These are phyloP conservation scores for Hydrangea macrophylla DNA, from an alignment of 148 eudicot species.

Conservation along the genomic window DNA sequence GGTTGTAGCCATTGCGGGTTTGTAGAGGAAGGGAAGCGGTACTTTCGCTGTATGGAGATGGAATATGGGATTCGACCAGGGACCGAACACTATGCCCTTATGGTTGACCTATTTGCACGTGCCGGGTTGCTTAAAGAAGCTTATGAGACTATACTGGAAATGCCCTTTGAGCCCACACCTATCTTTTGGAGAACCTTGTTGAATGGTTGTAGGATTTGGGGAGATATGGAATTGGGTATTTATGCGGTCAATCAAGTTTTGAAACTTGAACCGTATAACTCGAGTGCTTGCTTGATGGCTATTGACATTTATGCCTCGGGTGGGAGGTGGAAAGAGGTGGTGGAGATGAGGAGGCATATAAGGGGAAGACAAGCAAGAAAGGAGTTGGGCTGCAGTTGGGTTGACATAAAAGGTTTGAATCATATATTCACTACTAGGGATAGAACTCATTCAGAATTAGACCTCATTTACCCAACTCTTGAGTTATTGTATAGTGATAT, in stretches of 20 bases:
- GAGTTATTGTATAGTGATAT: constrained; percentile 19
- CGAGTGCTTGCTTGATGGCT: constrained; percentile 23
- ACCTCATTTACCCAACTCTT: constrained; percentile 15
- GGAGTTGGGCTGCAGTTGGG: constrained; percentile 30
- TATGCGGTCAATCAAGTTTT: constrained; percentile 23
- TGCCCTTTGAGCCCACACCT: constrained; percentile 31
- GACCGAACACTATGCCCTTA: constrained; percentile 28
- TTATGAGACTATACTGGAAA: constrained; percentile 18
- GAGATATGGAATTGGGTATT: constrained; percentile 21
- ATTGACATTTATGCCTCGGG: constrained; percentile 16
- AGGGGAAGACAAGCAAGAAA: constrained; percentile 19
- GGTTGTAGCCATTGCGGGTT: constrained; percentile 30
- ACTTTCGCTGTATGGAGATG: constrained; percentile 19
- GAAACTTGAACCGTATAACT: constrained; percentile 22
- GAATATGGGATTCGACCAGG: constrained; percentile 23
- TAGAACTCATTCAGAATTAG: constrained; percentile 21
- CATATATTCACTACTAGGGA: constrained; percentile 20
- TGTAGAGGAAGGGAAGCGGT: constrained; percentile 23
- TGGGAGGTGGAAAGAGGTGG: constrained; percentile 14
- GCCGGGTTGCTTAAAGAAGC: constrained; percentile 31
- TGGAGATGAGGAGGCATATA: constrained; percentile 14
- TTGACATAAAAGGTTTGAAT: constrained; percentile 25
- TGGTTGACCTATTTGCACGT: constrained; percentile 32
- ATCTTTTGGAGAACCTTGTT: constrained; percentile 33
- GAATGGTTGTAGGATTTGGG: constrained; percentile 34